These are phyloP conservation scores for Alternaria hordeiaustralica DNA, from an alignment of 2,329 filamentous ascomycete genomes.

Conservation along the genomic window DNA sequence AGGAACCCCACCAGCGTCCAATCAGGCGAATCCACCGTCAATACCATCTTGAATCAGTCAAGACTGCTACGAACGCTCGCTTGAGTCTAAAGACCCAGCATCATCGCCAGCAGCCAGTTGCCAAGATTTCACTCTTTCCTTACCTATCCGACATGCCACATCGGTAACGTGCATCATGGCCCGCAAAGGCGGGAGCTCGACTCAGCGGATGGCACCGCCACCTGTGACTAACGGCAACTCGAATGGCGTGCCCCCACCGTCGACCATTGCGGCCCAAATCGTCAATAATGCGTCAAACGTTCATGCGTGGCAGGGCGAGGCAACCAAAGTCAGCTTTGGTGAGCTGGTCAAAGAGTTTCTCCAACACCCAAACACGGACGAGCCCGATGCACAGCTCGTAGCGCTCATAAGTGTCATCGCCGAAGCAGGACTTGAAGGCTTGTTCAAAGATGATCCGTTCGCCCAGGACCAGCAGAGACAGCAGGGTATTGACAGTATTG, in stretches of 20 bases:
- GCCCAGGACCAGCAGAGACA: constrained; percentile 62
- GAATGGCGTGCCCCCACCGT: constrained; percentile 60
- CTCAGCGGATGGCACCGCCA: constrained; percentile 36
- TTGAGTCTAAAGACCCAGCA: too few relatives aligned
- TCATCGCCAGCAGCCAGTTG: not conserved
- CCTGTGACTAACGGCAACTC: constrained; percentile 25
- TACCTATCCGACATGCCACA: constrained; percentile 28
- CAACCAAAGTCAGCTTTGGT: constrained; percentile 76
- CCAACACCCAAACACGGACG: constrained; percentile 55
- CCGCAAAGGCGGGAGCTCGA: constrained; percentile 48
- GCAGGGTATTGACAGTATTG: constrained; percentile 74
- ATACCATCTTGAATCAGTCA: not conserved
- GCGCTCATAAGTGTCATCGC: constrained; percentile 85
- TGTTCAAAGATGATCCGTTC: constrained; percentile 73
- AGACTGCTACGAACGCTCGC: not conserved
- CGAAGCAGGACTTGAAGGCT: constrained; percentile 75
- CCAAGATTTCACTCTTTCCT: not conserved
- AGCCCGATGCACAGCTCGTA: constrained; percentile 76
- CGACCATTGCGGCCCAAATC: constrained; percentile 86
- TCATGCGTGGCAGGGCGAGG: constrained; percentile 65
- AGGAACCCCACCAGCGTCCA: not conserved
- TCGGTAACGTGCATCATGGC: constrained; percentile 46
- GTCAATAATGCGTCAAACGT: constrained; percentile 78
- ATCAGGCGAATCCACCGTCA: constrained; percentile 4
- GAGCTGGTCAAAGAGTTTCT: constrained; percentile 72